Base-by-base conservation (phyloP, 139 green algal species). In the Coelastrella sp. region DNA sequence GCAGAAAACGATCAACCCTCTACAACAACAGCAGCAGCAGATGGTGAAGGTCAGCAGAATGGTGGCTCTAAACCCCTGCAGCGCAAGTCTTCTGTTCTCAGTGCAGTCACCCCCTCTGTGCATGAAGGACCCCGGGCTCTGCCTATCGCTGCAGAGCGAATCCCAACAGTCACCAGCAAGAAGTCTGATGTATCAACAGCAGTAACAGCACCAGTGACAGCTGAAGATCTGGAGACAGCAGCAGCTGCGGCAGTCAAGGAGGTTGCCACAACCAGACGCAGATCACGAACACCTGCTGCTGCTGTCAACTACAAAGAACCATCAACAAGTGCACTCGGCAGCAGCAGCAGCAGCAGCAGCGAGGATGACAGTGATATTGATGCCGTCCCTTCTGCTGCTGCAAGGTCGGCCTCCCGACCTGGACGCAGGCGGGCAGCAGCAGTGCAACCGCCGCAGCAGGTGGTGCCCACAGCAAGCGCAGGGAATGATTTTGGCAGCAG, bases 51-150 rank as follows among this genome's bases (percentile, higher is more conserved):
- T 8, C 7, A 57, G 45, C 53, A 64, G 53, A 5, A 34, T 6
- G 23, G 25, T 77, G 9, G 5, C 3, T 59, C 3, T 3, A 59
- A n/a, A 21, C 38, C 5, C 15, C 53, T 77, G 38, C 19, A 83
- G 75, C 75, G 67, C 51, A 60, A 82, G 23, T n/a, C 73, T 2
- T 81, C 73, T 37, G 50, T 81, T 2, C 48, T 50, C 9, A 81
- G 73, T 13, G 50, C 67, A 8, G 73, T 45, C n/a, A 81, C 73
- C 6, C 73, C 73, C 8, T 50, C 73, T 25, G 19, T 81, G 32
- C 73, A 68, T 50, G 73, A 81, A 41, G 48, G 6, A 3, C 73
- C 73, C 4, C 30, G 48, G 2, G 48, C 67, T 48, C 27, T 81
- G 30, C 73, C 73, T 3, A 23, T 81, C 21, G 73, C 41, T 35